Base-by-base conservation (phyloP, 345 rosid species). In the Syzygium aromaticum region DNA sequence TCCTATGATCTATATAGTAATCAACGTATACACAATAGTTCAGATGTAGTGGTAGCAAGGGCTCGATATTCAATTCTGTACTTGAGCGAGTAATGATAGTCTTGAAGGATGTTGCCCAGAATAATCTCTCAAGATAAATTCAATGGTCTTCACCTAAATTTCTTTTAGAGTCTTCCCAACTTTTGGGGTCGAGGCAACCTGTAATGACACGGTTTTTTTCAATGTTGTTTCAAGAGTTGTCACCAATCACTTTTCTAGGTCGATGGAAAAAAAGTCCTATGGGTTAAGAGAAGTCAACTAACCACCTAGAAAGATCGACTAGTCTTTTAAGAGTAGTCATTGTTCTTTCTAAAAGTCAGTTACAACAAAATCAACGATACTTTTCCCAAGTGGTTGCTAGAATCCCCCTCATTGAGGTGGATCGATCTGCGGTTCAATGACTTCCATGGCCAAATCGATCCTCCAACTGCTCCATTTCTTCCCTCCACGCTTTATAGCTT, bases 321-420 rank as follows among this genome's bases (percentile, higher is more conserved):
- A 61, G 73, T 61, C 73, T 14, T n/a, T 61, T n/a, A 61, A n/a
- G n/a, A n/a, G n/a, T n/a, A n/a, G n/a, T n/a, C n/a, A n/a, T n/a
- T n/a, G n/a, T n/a, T n/a, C n/a, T n/a, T n/a, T n/a, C 84, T 91
- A 3, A 54, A 89, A 53, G 12, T 91, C 0, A 86, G 89, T 21
- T 78, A 53, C 73, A 90, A 91, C 84, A 25, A 9, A 28, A 84
- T 90, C 27, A 90, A 57, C 5, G 89, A 87, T 87, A 84, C 64
- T 14, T 91, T 90, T 54, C 93, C 91, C 0, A 19, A 61, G 25
- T 90, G 91, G 89, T 57, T 86, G n/a, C 84, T 90, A 64, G 43
- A 54, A 54, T 1, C 88, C 49, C 46, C 87, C 89, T 38, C 43
- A 15, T 85, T 90, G 3, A 1, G 0, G 33, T 22, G 52, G 40